Percentiles rank a stretch among this genome's conserved stretches.
Evolutionary conservation across 225 moss, liverwort and hornwort species (phyloP).

Genomic region (Sphagnum contortum): DNA sequence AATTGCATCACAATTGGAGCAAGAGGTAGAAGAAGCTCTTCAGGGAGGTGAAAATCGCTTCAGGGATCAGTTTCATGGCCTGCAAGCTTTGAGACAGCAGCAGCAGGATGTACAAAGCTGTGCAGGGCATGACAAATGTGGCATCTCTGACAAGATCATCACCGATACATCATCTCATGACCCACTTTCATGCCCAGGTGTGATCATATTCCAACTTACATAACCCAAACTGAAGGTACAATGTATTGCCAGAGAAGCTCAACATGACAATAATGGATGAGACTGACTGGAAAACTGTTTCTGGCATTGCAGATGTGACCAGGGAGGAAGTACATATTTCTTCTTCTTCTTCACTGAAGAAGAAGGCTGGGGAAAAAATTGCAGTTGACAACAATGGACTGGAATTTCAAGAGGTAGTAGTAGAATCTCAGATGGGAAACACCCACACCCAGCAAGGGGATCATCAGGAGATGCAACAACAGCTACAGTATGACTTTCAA

Average conservation of each 20-base stretch:
- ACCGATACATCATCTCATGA: not conserved
- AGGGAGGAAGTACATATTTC: too few species aligned
- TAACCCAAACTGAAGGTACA: too few species aligned
- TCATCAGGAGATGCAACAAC: too few species aligned
- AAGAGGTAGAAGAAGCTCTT: constrained; percentile 53
- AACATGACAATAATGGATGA: constrained; percentile 3
- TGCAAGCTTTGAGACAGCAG: too few species aligned
- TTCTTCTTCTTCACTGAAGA: too few species aligned
- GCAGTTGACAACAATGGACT: constrained; percentile 3
- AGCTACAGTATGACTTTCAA: too few species aligned
- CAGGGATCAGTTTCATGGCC: too few species aligned
- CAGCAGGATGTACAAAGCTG: constrained; percentile 4
- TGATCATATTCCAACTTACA: not conserved
- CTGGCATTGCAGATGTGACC: too few species aligned
- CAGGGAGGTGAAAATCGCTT: constrained; percentile 5
- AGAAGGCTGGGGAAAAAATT: constrained; percentile 14
- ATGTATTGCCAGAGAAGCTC: constrained; percentile 5
- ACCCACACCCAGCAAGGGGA: too few species aligned
- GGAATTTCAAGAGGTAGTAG: too few species aligned
- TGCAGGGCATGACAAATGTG: constrained; percentile 28
- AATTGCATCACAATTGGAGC: constrained; percentile 33
- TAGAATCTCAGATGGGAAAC: too few species aligned
- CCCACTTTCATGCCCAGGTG: constrained; percentile 61
- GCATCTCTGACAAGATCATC: too few species aligned
- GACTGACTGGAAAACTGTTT: not conserved